A percentile compares a stretch with the other conserved stretches of the same genome.
These are phyloP conservation scores for Ophiosphaerella herpotricha DNA, from an alignment of 2,329 filamentous ascomycete species.

Conservation along the genomic window DNA sequence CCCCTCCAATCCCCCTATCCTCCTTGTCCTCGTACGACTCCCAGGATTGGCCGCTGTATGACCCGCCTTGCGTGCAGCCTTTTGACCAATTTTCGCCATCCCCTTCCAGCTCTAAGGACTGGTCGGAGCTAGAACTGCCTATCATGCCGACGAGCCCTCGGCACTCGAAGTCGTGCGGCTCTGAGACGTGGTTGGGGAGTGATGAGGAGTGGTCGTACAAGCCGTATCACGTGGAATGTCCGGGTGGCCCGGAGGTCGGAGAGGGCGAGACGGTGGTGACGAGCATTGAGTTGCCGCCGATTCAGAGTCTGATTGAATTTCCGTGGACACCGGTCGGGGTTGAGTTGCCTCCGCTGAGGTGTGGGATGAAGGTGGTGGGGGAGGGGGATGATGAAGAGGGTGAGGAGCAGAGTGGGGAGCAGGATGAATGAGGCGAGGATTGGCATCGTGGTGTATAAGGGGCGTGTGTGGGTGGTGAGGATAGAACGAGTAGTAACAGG, in stretches of 20 bases:
- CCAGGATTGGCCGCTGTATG: no score
- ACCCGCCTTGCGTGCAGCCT: no score
- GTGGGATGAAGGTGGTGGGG: not conserved
- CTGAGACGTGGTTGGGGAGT: not conserved
- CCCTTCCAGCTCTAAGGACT: not conserved
- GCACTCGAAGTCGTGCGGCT: no score
- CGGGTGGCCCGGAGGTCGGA: not conserved
- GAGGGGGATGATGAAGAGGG: not conserved
- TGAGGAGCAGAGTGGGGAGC: not conserved
- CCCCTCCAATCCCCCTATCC: no score
- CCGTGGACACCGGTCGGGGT: not conserved
- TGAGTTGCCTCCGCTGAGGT: not conserved
- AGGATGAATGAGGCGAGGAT: not conserved
- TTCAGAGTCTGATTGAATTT: not conserved
- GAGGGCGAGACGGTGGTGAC: not conserved
- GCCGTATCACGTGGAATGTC: not conserved
- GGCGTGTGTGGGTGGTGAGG: not conserved
- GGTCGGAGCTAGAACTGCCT: no score
- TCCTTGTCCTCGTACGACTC: no score
- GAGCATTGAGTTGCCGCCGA: constrained; percentile 1
- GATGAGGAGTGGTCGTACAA: not conserved
- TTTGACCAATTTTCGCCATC: no score
- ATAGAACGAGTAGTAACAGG: not conserved
- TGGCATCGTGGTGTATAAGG: not conserved
- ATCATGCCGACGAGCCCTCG: no score